Evolutionary conservation across 23 red algal genomes (phyloP).

Genomic region (Gracilaria vermiculophylla): DNA sequence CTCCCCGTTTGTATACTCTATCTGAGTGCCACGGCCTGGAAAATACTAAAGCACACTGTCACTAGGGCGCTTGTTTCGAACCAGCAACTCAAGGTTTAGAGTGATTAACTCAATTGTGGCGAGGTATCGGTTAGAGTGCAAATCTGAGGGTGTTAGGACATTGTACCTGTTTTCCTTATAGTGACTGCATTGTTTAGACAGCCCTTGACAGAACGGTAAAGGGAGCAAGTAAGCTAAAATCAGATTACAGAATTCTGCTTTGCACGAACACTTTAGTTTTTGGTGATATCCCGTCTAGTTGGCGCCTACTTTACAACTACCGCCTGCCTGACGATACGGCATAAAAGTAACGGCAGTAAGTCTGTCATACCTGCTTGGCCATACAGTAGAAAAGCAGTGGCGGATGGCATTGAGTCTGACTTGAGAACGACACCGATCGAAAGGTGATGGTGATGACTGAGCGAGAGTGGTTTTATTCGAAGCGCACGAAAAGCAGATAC

Average conservation of each 20-base stretch:
- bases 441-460: no score
- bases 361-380: no score
- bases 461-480: no score
- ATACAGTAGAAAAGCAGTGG: no score
- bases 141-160: not conserved
- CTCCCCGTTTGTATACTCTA: not conserved
- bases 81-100: not conserved
- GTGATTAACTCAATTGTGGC: not conserved
- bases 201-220: slow-evolving; percentile 9
- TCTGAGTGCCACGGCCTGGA: slow-evolving; percentile 42
- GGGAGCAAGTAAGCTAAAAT: no score
- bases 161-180: not conserved
- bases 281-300: not conserved
- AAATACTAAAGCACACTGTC: slow-evolving; percentile 40
- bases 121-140: not conserved
- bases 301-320: no score
- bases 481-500: no score
- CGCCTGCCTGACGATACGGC: no score
- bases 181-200: not conserved
- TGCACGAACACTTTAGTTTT: not conserved
- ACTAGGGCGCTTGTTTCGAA: not conserved
- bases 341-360: no score
- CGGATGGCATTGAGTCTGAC: no score
- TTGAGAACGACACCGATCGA: no score
- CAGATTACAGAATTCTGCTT: no score